Percentiles rank a stretch among this genome's conserved stretches.
Evolutionary conservation across 2,329 filamentous ascomycete species (phyloP).

Genomic region (Aureobasidium namibiae): DNA sequence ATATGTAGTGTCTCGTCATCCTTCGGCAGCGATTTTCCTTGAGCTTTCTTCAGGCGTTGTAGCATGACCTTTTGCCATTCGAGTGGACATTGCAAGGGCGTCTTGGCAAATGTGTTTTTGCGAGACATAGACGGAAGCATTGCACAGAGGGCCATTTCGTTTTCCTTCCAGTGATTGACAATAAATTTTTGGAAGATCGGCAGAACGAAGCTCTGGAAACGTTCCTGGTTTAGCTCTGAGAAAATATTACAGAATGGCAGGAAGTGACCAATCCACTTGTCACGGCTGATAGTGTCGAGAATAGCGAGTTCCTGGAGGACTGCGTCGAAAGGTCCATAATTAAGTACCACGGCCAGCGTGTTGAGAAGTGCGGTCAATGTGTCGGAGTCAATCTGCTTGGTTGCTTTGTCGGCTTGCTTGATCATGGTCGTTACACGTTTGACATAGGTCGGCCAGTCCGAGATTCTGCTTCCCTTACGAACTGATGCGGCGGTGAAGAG

Average conservation of each 20-base stretch:
- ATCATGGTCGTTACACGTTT: conserved; percentile 30
- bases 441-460: conserved; percentile 61
- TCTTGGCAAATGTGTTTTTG: conserved; percentile 43
- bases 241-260: conserved; percentile 79
- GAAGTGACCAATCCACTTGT: conserved; percentile 63
- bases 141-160: conserved; percentile 62
- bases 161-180: conserved; percentile 58
- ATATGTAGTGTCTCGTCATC: neutral
- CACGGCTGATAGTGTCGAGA: conserved; percentile 57
- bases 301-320: conserved; percentile 61
- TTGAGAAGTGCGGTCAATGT: conserved; percentile 33
- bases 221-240: conserved; percentile 60
- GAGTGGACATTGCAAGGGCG: conserved; percentile 33
- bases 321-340: conserved; percentile 69
- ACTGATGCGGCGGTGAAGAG: conserved; percentile 67
- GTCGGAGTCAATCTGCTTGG: neutral
- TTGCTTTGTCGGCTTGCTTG: conserved; percentile 15
- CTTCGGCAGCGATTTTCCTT: neutral
- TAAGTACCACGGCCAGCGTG: conserved; percentile 56
- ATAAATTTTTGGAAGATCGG: conserved; percentile 81
- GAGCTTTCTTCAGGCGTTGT: conserved; percentile 8
- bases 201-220: conserved; percentile 72
- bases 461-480: conserved; percentile 68
- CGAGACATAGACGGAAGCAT: conserved; percentile 54
- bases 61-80: conserved; percentile 55